Conservation (phyloP, 1,139 yeast species). For the Magnusiomyces suaveolens region DNA sequence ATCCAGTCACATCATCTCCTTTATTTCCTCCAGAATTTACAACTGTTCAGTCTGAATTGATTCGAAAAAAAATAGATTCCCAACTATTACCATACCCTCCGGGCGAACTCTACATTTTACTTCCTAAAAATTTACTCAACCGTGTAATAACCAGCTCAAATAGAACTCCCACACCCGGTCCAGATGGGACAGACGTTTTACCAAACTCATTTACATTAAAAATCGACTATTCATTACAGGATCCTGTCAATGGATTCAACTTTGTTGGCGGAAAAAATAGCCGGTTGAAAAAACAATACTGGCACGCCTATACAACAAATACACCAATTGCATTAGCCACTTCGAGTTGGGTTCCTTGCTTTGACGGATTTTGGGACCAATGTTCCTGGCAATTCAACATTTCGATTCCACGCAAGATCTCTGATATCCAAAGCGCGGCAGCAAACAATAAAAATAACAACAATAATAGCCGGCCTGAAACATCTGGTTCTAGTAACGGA, state of each 20-base stretch:
- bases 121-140: constrained; percentile 39
- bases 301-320: constrained; percentile 87
- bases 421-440: constrained; percentile 45
- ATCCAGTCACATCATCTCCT: constrained; percentile 44
- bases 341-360: constrained; percentile 94
- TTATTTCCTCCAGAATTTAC: constrained; percentile 34
- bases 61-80: constrained; percentile 14
- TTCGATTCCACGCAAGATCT: constrained; percentile 68
- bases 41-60: constrained; percentile 1
- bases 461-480: constrained; percentile 29
- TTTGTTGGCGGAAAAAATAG: constrained; percentile 50
- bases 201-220: constrained; percentile 52
- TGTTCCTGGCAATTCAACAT: constrained; percentile 89
- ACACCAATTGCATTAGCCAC: constrained; percentile 72
- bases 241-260: constrained; percentile 66
- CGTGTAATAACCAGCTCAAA: constrained; percentile 41
- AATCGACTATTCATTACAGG: constrained; percentile 55
- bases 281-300: constrained; percentile 35
- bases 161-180: constrained; percentile 28
- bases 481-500: constrained; percentile 9
- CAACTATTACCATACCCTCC: constrained; percentile 34
- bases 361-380: constrained; percentile 80
- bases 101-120: constrained; percentile 59
- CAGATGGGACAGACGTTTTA: constrained; percentile 14
- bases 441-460: constrained; percentile 22